Conservation (phyloP, 257 asterid genomes). For the Sherardia arvensis region DNA sequence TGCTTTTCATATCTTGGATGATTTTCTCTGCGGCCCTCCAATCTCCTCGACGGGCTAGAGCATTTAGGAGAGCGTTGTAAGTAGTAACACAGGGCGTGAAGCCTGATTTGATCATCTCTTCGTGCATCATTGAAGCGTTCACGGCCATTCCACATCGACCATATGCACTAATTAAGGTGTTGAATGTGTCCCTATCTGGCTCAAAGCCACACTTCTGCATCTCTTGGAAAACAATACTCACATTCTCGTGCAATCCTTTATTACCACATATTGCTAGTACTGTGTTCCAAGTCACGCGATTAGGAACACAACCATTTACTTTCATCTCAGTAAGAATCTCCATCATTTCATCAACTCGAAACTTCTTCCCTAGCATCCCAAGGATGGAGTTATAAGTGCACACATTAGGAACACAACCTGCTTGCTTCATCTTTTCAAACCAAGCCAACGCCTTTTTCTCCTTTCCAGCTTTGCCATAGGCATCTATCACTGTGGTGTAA, state of each 20-base stretch:
- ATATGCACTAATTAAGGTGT: conserved; percentile 75
- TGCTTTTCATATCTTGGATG: conserved; percentile 53
- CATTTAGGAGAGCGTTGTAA: conserved; percentile 80
- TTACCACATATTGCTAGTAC: conserved; percentile 80
- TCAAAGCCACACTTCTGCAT: conserved; percentile 88
- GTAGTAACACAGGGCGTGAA: conserved; percentile 74
- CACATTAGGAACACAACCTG: conserved; percentile 88
- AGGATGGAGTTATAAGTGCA: conserved; percentile 83
- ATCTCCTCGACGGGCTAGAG: conserved; percentile 79
- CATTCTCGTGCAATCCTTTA: conserved; percentile 72
- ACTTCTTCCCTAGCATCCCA: conserved; percentile 90
- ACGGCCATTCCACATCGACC: conserved; percentile 79
- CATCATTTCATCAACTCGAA: conserved; percentile 79
- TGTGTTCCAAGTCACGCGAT: conserved; percentile 91
- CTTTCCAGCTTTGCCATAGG: conserved; percentile 81
- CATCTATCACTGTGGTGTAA: conserved; percentile 88
- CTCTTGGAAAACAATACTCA: conserved; percentile 60
- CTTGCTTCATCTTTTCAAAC: conserved; percentile 65
- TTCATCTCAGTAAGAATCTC: conserved; percentile 68
- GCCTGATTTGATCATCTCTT: conserved; percentile 79
- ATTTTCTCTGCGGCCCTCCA: conserved; percentile 69
- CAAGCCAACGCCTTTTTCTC: conserved; percentile 66
- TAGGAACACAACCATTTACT: conserved; percentile 65
- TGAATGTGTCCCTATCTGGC: conserved; percentile 86
- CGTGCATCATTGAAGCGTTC: conserved; percentile 58